Percentiles rank a stretch among this genome's conserved stretches.
phyloP scores from a whole-genome alignment of 805 yeast genomes.

The Teunomyces aglyptinius region DNA sequence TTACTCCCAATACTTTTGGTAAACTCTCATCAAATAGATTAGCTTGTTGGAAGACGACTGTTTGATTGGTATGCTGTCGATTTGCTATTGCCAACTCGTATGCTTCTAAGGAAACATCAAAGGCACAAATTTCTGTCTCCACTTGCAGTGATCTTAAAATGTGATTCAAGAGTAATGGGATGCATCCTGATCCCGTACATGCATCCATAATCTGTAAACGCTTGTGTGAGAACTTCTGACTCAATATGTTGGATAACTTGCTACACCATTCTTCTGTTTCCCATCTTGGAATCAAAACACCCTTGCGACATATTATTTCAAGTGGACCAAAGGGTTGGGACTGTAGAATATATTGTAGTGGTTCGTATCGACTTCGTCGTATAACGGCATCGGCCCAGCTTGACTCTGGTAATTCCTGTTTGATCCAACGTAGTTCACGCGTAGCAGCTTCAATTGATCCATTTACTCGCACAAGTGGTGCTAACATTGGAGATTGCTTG shows the following conservation, averaged over 20 bases:
- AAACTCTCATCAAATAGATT: conserved; percentile 13
- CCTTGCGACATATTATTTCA: conserved; percentile 54
- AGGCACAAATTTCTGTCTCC: conserved; percentile 35
- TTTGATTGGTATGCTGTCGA: conserved; percentile 10
- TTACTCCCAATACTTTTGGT: conserved; percentile 5
- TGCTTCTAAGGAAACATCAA: conserved; percentile 60
- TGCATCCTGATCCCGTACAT: conserved; percentile 90
- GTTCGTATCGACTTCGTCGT: conserved; percentile 53
- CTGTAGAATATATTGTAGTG: conserved; percentile 83
- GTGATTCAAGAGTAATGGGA: conserved; percentile 52
- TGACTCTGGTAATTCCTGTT: conserved; percentile 48
- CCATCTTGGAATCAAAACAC: conserved; percentile 87
- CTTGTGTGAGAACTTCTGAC: conserved; percentile 6
- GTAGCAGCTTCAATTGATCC: conserved; percentile 40
- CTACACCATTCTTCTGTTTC: conserved; percentile 92
- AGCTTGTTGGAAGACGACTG: conserved; percentile 9
- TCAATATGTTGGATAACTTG: conserved; percentile 30
- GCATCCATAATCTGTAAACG: conserved; percentile 53
- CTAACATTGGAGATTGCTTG: conserved; percentile 24
- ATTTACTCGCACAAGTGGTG: conserved; percentile 33
- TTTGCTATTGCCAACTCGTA: conserved; percentile 50
- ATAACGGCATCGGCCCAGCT: conserved; percentile 53
- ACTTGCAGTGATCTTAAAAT: conserved; percentile 11
- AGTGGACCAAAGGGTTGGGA: conserved; percentile 82
- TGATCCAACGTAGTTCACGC: conserved; percentile 66